Conservation (phyloP, 169 alveolate genomes). For the Theileria sp. region DNA sequence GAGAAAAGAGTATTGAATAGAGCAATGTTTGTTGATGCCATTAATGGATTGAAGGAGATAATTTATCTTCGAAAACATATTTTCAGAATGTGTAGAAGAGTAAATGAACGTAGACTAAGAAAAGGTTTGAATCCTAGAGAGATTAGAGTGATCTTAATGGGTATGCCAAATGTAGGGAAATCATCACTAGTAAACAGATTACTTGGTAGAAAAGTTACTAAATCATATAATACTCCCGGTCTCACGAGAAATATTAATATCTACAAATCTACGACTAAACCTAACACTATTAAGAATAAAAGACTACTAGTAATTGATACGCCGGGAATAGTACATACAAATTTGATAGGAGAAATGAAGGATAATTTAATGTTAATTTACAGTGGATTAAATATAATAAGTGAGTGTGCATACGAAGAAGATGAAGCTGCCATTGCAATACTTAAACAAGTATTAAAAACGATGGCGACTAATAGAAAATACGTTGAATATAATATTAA, state of each 20-base stretch:
- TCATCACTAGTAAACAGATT: constrained; percentile 77
- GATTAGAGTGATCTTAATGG: constrained; percentile 75
- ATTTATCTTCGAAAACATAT: constrained; percentile 69
- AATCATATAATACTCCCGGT: constrained; percentile 79
- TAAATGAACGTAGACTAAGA: constrained; percentile 56
- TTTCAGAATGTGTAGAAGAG: constrained; percentile 60
- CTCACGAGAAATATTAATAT: constrained; percentile 63
- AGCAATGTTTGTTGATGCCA: constrained; percentile 72
- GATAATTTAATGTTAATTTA: constrained; percentile 5
- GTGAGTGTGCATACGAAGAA: constrained; percentile 57
- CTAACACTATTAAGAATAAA: neutral
- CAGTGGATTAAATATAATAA: constrained; percentile 55
- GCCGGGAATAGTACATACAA: constrained; percentile 74
- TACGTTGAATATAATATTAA: constrained; percentile 19
- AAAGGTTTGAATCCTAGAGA: constrained; percentile 69
- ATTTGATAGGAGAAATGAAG: constrained; percentile 37
- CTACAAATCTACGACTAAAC: neutral
- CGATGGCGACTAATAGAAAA: neutral
- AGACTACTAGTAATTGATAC: constrained; percentile 23
- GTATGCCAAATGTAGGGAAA: constrained; percentile 83
- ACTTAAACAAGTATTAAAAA: constrained; percentile 39
- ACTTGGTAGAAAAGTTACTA: constrained; percentile 71
- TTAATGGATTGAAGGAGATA: constrained; percentile 65
- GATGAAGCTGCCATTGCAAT: constrained; percentile 53
- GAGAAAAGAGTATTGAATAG: constrained; percentile 66